Base-by-base conservation (phyloP, 768 basidiomycete species). In the Russula emetica region DNA sequence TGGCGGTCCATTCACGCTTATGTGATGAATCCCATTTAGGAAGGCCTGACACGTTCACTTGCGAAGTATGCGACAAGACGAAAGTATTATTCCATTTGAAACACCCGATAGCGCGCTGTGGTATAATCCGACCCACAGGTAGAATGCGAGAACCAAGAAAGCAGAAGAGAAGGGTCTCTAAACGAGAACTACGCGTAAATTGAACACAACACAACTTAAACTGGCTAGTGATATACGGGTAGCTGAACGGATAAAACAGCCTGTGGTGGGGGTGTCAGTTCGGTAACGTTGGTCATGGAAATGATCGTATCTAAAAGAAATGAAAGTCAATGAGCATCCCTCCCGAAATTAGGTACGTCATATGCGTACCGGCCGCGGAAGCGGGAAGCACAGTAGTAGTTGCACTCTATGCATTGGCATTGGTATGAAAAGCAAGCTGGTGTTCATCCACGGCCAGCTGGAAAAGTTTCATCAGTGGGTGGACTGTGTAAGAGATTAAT, bases 311-410 rank as follows among this genome's bases (percentile, higher is more conserved):
- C 62, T 63, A 20, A 24, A 2, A 7, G 10, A n/a, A 26, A 52
- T 50, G 1, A 14, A n/a, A 2, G 26, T 13, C 28, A 47, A 1
- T 63, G 7, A 59, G 44, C n/a, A 63, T 26, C 16, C n/a, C 10
- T 18, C 38, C 38, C 18, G 11, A 38, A 38, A 18, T 4, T 18
- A 54, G 8, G 16, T 14, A 16, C 8, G 9, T 16, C 10, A 11
- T 18, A 18, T 22, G 22, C 59, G 6, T 64, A 64, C 63, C 36
- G 16, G 34, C n/a, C 14, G 36, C 47, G 40, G 54, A 30, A 2
- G 2, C 18, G 8, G 53, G 26, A 6, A n/a, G 13, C 0, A 22
- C 36, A 18, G 52, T 22, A 3, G 20, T 32, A n/a, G 45, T 47
- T 4, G 45, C 45, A 22, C 10, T 47, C 45, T 47, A 11, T 10